Evolutionary conservation across 495 filamentous ascomycete genomes (phyloP).

Genomic region (Cenococcum geophilum): DNA sequence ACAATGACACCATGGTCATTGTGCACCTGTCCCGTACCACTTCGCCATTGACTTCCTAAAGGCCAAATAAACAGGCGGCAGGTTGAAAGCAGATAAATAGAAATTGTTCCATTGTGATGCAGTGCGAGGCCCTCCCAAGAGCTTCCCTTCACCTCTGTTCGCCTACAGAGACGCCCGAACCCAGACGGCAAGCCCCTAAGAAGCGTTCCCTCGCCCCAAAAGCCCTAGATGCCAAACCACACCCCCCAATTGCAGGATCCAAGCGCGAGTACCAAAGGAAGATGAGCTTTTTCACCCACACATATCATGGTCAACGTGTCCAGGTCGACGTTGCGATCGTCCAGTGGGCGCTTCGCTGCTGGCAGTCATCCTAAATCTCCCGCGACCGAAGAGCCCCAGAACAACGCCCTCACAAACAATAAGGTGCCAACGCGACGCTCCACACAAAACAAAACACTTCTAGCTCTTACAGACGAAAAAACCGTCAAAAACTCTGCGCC

Average conservation of each 20-base stretch:
- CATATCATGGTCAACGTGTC: constrained; percentile 26
- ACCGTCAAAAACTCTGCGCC: background rate
- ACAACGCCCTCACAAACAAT: constrained; percentile 3
- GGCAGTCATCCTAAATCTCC: constrained; percentile 20
- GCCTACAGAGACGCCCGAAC: background rate
- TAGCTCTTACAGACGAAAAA: background rate
- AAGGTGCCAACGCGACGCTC: constrained; percentile 7
- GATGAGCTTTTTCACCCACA: constrained; percentile 13
- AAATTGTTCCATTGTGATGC: constrained; percentile 6
- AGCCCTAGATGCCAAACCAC: constrained; percentile 1
- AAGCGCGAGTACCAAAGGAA: constrained; percentile 1
- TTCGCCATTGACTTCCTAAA: background rate
- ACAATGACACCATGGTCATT: no score
- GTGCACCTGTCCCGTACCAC: no score
- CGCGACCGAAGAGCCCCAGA: constrained; percentile 12
- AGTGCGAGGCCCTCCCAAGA: constrained; percentile 2
- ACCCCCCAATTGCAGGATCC: constrained; percentile 14
- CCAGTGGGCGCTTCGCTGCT: constrained; percentile 18
- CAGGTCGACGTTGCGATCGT: constrained; percentile 23
- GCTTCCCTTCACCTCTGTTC: background rate
- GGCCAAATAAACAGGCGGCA: background rate
- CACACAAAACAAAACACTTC: background rate
- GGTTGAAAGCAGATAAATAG: background rate
- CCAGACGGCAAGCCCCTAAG: constrained; percentile 15
- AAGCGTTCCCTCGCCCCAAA: background rate